Evolutionary conservation across 1,284 basidiomycete genomes (phyloP).

Genomic region (Melampsora larici-populina): DNA sequence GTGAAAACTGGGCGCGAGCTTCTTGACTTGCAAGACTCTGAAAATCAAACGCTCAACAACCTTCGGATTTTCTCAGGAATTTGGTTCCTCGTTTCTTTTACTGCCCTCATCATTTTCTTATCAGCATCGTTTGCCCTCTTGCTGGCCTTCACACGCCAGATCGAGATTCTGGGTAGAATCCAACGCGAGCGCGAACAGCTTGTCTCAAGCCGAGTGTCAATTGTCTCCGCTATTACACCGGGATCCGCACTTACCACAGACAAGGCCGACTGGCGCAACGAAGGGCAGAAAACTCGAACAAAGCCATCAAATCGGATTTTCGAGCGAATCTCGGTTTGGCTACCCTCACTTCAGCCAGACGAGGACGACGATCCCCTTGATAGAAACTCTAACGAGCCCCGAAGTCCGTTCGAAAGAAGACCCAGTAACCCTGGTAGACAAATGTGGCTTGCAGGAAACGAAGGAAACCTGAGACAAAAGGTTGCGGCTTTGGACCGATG

Average conservation of each 20-base stretch:
- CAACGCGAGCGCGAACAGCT: conserved; percentile 31
- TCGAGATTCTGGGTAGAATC: conserved; percentile 33
- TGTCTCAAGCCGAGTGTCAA: neutral
- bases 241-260: neutral
- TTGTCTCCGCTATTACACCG: neutral
- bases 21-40: conserved; percentile 7
- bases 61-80: conserved; percentile 34
- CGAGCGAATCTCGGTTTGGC: conserved; percentile 14
- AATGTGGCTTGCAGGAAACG: conserved; percentile 13
- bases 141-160: conserved; percentile 33
- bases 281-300: neutral
- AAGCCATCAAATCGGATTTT: conserved; percentile 2
- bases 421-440: neutral
- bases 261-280: neutral
- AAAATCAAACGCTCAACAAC: conserved; percentile 31
- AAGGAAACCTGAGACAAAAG: conserved; percentile 2
- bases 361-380: conserved; percentile 33
- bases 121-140: conserved; percentile 28
- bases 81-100: conserved; percentile 33
- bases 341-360: conserved; percentile 9
- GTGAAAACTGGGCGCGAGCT: conserved; percentile 14
- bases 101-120: conserved; percentile 26
- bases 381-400: conserved; percentile 4
- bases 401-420: neutral
- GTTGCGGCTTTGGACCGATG: conserved; percentile 12